These are phyloP conservation scores for Diaporthe humulicola DNA, from an alignment of 2,329 filamentous ascomycete genomes.

Conservation along the genomic window DNA sequence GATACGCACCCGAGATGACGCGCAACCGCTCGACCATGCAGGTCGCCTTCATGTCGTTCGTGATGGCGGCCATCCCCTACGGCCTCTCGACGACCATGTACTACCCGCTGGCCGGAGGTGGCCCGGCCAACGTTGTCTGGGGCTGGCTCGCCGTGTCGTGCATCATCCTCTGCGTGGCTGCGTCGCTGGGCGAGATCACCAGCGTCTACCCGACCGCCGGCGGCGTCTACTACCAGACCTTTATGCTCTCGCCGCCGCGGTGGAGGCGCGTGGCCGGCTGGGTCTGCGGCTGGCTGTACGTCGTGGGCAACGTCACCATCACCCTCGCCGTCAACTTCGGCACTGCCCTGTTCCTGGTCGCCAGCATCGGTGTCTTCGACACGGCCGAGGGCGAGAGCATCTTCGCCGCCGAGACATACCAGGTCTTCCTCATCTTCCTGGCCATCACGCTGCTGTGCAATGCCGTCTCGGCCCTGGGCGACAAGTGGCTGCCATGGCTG, in stretches of 20 bases:
- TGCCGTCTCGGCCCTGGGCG: conserved; percentile 75
- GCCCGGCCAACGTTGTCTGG: conserved; percentile 79
- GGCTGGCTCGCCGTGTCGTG: conserved; percentile 77
- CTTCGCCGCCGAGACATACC: conserved; percentile 68
- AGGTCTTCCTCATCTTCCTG: conserved; percentile 79
- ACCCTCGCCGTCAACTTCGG: conserved; percentile 87
- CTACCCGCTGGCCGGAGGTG: conserved; percentile 76
- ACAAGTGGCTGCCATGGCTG: conserved; percentile 75
- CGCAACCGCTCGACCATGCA: conserved; percentile 77
- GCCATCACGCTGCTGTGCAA: conserved; percentile 76
- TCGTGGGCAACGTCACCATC: conserved; percentile 85
- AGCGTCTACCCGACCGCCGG: conserved; percentile 83
- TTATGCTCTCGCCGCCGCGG: conserved; percentile 74
- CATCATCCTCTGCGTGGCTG: conserved; percentile 79
- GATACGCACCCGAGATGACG: conserved; percentile 75
- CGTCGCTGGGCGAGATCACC: conserved; percentile 80
- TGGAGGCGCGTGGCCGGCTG: conserved; percentile 76
- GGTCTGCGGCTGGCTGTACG: conserved; percentile 82
- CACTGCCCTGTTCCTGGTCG: conserved; percentile 74
- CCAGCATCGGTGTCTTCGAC: conserved; percentile 69
- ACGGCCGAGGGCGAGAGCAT: conserved; percentile 57
- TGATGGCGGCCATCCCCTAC: conserved; percentile 81
- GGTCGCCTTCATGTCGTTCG: conserved; percentile 82
- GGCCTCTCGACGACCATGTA: conserved; percentile 78
- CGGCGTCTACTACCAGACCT: conserved; percentile 84